phyloP scores from a whole-genome alignment of 73 alveolate genomes.

The Diophrys appendiculata region DNA sequence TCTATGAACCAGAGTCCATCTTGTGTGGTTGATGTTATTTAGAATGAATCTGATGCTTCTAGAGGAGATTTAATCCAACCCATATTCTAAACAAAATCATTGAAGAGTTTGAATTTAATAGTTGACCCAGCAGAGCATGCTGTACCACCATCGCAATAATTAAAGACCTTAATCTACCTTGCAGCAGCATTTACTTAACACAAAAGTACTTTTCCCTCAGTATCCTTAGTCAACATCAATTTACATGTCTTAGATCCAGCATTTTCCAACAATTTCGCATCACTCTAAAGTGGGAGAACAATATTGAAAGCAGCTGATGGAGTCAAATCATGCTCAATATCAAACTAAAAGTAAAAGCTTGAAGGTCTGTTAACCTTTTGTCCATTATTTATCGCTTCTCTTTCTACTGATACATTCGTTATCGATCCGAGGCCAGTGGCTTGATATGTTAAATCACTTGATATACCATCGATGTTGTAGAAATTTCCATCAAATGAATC shows the following conservation, averaged over 20 bases:
- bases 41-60: slow-evolving; percentile 30
- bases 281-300: slow-evolving; percentile 23
- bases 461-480: slow-evolving; percentile 29
- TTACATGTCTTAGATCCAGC: not conserved
- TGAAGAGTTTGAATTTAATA: slow-evolving; percentile 27
- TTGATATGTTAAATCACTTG: slow-evolving; percentile 14
- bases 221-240: not conserved
- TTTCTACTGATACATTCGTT: not conserved
- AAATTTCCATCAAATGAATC: slow-evolving; percentile 2
- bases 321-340: slow-evolving; percentile 3
- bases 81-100: slow-evolving; percentile 49
- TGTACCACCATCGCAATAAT: slow-evolving; percentile 40
- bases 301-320: slow-evolving; percentile 10
- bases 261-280: slow-evolving; percentile 3
- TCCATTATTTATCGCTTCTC: slow-evolving; percentile 22
- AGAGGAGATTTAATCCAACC: slow-evolving; percentile 52
- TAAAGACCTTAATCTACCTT: slow-evolving; percentile 28
- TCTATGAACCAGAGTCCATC: slow-evolving; percentile 60
- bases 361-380: slow-evolving; percentile 18
- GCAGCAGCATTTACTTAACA: slow-evolving; percentile 29
- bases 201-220: slow-evolving; percentile 8
- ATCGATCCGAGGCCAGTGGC: slow-evolving; percentile 22
- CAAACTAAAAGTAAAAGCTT: slow-evolving; percentile 2
- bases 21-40: slow-evolving; percentile 37
- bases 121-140: slow-evolving; percentile 36